These are phyloP conservation scores for Tilletia setariae DNA, from an alignment of 1,284 basidiomycete species.

Conservation along the genomic window DNA sequence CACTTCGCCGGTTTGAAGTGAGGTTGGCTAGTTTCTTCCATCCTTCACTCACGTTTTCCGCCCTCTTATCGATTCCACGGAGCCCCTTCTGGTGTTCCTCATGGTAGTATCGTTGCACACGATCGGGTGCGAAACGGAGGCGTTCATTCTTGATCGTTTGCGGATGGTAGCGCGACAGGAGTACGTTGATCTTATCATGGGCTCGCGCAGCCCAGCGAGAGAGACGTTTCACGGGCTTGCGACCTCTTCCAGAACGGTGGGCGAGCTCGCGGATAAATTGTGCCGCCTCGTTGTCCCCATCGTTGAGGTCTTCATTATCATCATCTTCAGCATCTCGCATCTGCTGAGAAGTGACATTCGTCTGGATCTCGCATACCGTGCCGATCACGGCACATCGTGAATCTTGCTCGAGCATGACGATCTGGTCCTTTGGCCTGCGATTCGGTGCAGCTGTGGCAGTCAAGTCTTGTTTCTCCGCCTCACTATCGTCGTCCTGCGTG, in stretches of 20 bases:
- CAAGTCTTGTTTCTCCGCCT: not conserved
- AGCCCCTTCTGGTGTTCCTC: too few species aligned
- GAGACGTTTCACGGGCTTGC: too few species aligned
- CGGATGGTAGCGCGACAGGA: too few species aligned
- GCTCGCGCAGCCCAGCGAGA: too few species aligned
- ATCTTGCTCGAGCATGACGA: conserved; percentile 13
- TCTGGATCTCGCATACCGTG: not conserved
- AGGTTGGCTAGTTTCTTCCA: not conserved
- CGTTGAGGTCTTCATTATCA: not conserved
- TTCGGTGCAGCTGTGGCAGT: not conserved
- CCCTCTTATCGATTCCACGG: not conserved
- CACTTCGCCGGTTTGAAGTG: not conserved
- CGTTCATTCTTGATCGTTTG: too few species aligned
- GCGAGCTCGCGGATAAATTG: too few species aligned
- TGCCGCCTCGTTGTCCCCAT: too few species aligned
- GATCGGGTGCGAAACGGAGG: too few species aligned
- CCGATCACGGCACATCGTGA: not conserved
- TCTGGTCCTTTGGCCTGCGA: not conserved
- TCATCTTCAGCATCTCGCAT: not conserved
- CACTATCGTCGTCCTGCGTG: not conserved
- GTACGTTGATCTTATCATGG: too few species aligned
- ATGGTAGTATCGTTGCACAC: too few species aligned
- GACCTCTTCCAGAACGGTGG: too few species aligned
- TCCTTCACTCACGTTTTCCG: not conserved
- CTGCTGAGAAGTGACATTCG: not conserved